A percentile compares a stretch with the other conserved stretches of the same genome.
Conservation (phyloP, 768 basidiomycete species). For the Phallus indusiatus region DNA sequence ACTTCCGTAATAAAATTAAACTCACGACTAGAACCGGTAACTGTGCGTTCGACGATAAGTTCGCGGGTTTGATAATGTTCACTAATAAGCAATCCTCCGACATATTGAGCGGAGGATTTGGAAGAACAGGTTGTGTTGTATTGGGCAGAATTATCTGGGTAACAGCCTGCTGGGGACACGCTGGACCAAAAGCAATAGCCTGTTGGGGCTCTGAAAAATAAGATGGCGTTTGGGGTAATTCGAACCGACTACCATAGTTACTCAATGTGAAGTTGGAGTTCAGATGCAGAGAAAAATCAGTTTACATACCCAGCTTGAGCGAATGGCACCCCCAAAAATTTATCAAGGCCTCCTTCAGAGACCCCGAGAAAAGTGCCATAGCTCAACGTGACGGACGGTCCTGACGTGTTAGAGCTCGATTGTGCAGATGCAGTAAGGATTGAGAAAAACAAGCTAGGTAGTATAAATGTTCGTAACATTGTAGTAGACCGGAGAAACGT, state of each 20-base stretch:
- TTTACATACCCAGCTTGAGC: slow-evolving; percentile 28
- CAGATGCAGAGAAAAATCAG: not conserved
- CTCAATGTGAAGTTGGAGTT: not conserved
- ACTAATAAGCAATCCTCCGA: slow-evolving; percentile 30
- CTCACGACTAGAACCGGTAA: slow-evolving; percentile 45
- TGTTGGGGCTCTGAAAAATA: slow-evolving; percentile 24
- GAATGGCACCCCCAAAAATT: slow-evolving; percentile 34
- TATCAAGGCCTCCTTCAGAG: slow-evolving; percentile 15
- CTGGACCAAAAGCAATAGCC: slow-evolving; percentile 27
- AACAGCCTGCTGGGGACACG: slow-evolving; percentile 29
- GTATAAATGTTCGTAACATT: not conserved
- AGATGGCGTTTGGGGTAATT: slow-evolving; percentile 12
- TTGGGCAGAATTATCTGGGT: not conserved
- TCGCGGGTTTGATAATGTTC: slow-evolving; percentile 37
- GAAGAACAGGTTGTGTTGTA: slow-evolving; percentile 13
- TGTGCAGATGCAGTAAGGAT: not conserved
- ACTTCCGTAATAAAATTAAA: not conserved
- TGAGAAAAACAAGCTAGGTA: not conserved
- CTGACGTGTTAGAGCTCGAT: not conserved
- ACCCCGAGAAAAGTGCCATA: slow-evolving; percentile 25
- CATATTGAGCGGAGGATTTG: slow-evolving; percentile 9
- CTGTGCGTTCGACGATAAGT: slow-evolving; percentile 26
- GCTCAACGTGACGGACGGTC: slow-evolving; percentile 22
- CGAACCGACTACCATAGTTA: slow-evolving; percentile 5
- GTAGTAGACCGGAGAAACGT: not conserved